These are phyloP conservation scores for Capniomyces stellatus DNA, from an alignment of 371 early-diverging fungal genomes.

Conservation along the genomic window DNA sequence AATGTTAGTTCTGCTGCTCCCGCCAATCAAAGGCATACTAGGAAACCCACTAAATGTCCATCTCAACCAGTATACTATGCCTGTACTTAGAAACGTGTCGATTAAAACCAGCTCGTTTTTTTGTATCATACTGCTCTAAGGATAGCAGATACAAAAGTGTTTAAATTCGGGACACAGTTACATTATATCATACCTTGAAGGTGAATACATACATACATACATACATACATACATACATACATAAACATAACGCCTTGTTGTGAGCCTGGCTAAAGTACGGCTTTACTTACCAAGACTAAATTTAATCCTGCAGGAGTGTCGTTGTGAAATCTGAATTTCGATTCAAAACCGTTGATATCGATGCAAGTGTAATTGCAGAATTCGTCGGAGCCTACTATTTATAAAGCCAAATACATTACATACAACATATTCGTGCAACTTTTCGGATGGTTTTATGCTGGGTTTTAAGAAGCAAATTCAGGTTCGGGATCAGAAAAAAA, in stretches of 20 bases:
- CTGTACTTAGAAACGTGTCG: too few relatives aligned
- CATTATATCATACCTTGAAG: too few relatives aligned
- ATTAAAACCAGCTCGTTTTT: neutral
- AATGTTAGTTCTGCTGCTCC: neutral
- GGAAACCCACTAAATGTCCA: too few relatives aligned
- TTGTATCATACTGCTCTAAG: too few relatives aligned
- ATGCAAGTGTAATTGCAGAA: neutral
- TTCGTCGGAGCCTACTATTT: neutral
- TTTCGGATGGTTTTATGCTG: neutral
- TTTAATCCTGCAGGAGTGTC: slow-evolving; percentile 1
- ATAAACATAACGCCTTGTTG: neutral
- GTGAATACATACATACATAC: neutral
- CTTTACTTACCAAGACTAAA: neutral
- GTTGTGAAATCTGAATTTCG: neutral
- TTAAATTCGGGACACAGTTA: too few relatives aligned
- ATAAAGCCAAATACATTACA: neutral
- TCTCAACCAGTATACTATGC: too few relatives aligned
- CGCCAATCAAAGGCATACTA: neutral
- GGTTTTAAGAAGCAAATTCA: neutral
- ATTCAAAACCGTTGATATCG: neutral
- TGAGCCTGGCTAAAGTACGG: neutral
- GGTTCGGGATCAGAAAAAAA: too few relatives aligned
- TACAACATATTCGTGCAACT: neutral
- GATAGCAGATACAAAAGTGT: too few relatives aligned
- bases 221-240: neutral